Conservation (phyloP, 768 basidiomycete species). For the Gautieria morchelliformis region DNA sequence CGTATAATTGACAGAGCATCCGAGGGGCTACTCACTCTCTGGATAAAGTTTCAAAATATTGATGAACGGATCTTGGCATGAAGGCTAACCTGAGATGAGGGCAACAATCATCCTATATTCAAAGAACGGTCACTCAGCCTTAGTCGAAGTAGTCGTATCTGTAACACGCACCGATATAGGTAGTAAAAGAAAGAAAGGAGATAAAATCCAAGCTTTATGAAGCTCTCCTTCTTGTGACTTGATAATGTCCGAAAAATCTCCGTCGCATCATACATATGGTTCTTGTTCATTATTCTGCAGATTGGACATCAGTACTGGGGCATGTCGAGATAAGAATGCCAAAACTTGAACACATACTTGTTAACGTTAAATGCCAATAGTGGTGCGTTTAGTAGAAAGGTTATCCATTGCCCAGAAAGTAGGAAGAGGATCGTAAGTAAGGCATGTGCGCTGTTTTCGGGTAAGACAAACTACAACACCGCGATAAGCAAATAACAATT, state of each 20-base stretch:
- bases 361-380: conserved; percentile 85
- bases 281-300: conserved; percentile 76
- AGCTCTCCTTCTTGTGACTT: conserved; percentile 92
- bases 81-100: conserved; percentile 47
- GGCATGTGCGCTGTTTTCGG: conserved; percentile 92
- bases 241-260: conserved; percentile 96
- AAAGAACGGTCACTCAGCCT: not conserved
- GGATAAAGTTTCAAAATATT: not conserved
- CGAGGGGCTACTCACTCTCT: conserved; percentile 3
- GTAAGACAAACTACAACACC: conserved; percentile 78
- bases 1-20: not conserved
- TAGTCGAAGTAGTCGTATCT: not conserved
- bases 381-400: conserved; percentile 85
- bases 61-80: not conserved
- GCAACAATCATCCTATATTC: conserved; percentile 74
- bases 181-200: conserved; percentile 89
- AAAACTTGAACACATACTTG: conserved; percentile 52
- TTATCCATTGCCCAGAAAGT: conserved; percentile 90
- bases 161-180: conserved; percentile 63
- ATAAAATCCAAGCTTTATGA: conserved; percentile 91
- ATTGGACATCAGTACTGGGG: not conserved
- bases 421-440: conserved; percentile 87
- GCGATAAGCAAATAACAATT: not conserved
- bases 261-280: conserved; percentile 98
- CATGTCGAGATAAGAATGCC: not conserved